A percentile compares a stretch with the other conserved stretches of the same genome.
Evolutionary conservation across 495 filamentous ascomycete species (phyloP).

Genomic region (Sphaerosporella brunnea): DNA sequence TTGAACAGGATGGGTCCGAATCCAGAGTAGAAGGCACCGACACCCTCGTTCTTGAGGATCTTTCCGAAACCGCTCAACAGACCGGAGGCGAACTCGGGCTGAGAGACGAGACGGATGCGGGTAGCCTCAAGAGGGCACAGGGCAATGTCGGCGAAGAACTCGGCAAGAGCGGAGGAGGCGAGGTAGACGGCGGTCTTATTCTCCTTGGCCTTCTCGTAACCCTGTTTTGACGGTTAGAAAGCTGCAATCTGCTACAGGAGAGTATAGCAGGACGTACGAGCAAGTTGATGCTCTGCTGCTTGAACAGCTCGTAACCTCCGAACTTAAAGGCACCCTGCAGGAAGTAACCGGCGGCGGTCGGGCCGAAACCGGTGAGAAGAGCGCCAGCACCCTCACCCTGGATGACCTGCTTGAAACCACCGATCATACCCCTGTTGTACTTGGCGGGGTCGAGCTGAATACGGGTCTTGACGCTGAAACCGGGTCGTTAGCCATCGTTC

Average conservation of each 20-base stretch:
- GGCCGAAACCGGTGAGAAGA: slow-evolving; percentile 72
- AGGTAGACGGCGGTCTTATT: slow-evolving; percentile 84
- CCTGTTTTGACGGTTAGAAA: slow-evolving; percentile 15
- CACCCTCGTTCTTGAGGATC: slow-evolving; percentile 68
- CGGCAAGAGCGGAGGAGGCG: slow-evolving; percentile 61
- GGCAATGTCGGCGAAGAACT: slow-evolving; percentile 89
- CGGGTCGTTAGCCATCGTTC: slow-evolving; percentile 12
- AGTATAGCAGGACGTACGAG: slow-evolving; percentile 27
- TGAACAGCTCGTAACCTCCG: slow-evolving; percentile 90
- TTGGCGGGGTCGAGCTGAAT: slow-evolving; percentile 82
- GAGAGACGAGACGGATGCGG: slow-evolving; percentile 83
- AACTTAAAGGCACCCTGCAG: slow-evolving; percentile 92
- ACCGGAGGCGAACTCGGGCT: slow-evolving; percentile 71
- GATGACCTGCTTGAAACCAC: slow-evolving; percentile 71
- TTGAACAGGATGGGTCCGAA: slow-evolving; percentile 89
- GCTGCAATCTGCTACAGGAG: not conserved
- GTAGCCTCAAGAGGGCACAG: slow-evolving; percentile 89
- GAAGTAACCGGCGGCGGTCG: slow-evolving; percentile 83
- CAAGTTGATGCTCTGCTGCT: slow-evolving; percentile 74
- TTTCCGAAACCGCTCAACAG: slow-evolving; percentile 67
- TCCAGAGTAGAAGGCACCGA: slow-evolving; percentile 80
- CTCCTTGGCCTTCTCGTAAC: slow-evolving; percentile 60
- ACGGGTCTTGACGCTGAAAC: slow-evolving; percentile 73
- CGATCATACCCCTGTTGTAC: slow-evolving; percentile 80
- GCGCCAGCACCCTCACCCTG: slow-evolving; percentile 72